phyloP scores from a whole-genome alignment of 2,329 filamentous ascomycete species.

The Xylaria sp. region DNA sequence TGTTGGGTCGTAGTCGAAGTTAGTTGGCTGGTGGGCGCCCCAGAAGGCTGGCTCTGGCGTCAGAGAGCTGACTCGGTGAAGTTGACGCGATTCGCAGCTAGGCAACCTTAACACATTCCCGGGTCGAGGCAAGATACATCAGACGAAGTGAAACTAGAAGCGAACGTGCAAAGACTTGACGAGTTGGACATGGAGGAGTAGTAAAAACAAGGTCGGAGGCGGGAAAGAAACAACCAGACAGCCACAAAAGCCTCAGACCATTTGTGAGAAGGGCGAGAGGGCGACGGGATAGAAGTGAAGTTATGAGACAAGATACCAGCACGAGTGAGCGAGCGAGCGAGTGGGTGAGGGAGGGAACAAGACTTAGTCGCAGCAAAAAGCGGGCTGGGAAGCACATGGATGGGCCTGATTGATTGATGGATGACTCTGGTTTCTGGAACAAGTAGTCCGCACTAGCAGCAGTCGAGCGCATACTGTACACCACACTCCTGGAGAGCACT shows the following conservation, averaged over 20 bases:
- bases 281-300: conserved; percentile 25
- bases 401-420: conserved; percentile 33
- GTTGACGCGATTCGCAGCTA: conserved; percentile 32
- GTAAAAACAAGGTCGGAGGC: neutral
- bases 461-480: conserved; percentile 16
- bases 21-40: conserved; percentile 39
- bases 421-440: conserved; percentile 37
- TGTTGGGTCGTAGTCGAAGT: conserved; percentile 46
- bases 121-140: conserved; percentile 24
- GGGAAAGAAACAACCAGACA: conserved; percentile 14
- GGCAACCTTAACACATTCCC: conserved; percentile 33
- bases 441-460: conserved; percentile 18
- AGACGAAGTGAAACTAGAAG: conserved; percentile 9
- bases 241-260: conserved; percentile 30
- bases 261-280: conserved; percentile 24
- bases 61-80: conserved; percentile 36
- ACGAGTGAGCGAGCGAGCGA: conserved; percentile 17
- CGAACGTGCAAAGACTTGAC: conserved; percentile 14
- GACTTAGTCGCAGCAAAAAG: conserved; percentile 31
- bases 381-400: conserved; percentile 35
- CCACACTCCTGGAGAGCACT: neutral
- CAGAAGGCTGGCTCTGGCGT: conserved; percentile 42
- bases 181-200: conserved; percentile 3
- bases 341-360: conserved; percentile 15
- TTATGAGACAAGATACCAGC: conserved; percentile 20